These are phyloP conservation scores for Maudiozyma serrabonitensis DNA, from an alignment of 805 yeast genomes.

Conservation along the genomic window DNA sequence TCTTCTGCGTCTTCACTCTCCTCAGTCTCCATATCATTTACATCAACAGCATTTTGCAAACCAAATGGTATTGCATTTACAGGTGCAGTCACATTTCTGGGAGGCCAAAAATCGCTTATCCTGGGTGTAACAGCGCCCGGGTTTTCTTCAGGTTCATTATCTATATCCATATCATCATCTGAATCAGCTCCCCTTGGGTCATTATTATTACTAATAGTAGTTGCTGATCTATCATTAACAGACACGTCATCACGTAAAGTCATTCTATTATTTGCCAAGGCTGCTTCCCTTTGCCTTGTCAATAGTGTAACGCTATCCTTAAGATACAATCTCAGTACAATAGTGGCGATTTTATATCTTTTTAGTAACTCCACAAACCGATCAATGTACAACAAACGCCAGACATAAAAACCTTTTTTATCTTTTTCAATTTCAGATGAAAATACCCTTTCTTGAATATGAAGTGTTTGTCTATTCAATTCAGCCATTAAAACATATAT, in stretches of 20 bases:
- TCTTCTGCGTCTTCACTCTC: too few species aligned
- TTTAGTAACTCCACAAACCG: slow-evolving; percentile 19
- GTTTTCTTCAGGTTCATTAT: background rate
- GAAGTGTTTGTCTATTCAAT: slow-evolving; percentile 22
- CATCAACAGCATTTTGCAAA: background rate
- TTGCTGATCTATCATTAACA: background rate
- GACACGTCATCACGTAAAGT: slow-evolving; percentile 8
- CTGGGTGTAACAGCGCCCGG: background rate
- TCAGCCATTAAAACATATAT: slow-evolving; percentile 26
- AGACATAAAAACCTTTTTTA: slow-evolving; percentile 21
- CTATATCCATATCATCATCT: background rate
- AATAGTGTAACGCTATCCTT: slow-evolving; percentile 26
- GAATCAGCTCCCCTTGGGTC: background rate
- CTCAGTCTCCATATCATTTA: slow-evolving; percentile 4
- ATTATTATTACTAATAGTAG: background rate
- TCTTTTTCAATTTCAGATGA: slow-evolving; percentile 14
- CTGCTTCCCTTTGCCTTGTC: slow-evolving; percentile 27
- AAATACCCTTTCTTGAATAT: slow-evolving; percentile 19
- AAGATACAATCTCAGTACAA: slow-evolving; percentile 25
- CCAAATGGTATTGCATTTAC: background rate
- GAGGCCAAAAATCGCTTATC: background rate
- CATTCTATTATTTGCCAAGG: slow-evolving; percentile 21
- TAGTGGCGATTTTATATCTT: slow-evolving; percentile 25
- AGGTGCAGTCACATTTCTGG: background rate
- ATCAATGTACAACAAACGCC: slow-evolving; percentile 23